Percentiles rank a stretch among this genome's conserved stretches.
Evolutionary conservation across 129 eudicot genomes (phyloP).

Genomic region (Deinandra increscens): DNA sequence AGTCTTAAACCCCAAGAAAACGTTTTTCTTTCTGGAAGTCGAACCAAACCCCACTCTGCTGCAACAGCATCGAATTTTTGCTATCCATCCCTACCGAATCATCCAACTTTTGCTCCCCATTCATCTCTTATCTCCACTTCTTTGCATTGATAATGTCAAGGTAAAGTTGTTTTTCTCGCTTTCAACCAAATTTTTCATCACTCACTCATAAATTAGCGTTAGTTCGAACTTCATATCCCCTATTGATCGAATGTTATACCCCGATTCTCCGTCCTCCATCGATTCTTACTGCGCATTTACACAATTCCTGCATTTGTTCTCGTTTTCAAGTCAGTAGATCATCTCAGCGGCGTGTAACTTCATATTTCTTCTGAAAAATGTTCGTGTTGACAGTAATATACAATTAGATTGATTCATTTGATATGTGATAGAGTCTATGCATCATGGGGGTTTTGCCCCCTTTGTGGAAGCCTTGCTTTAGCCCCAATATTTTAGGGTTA

Average conservation of each 20-base stretch:
- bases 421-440: neutral
- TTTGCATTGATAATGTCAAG: constrained; percentile 23
- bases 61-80: constrained; percentile 12
- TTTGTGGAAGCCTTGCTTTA: no score
- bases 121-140: constrained; percentile 4
- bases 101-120: neutral
- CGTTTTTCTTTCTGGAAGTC: constrained; percentile 22
- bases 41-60: constrained; percentile 7
- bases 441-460: neutral
- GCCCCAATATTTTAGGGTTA: neutral
- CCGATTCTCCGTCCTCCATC: neutral
- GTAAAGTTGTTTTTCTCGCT: constrained; percentile 9
- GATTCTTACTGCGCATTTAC: neutral
- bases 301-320: neutral
- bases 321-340: neutral
- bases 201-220: neutral
- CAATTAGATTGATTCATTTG: neutral
- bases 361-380: neutral
- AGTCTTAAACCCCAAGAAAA: constrained; percentile 25
- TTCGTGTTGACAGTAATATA: neutral
- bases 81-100: neutral
- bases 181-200: neutral
- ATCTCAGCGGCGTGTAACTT: neutral
- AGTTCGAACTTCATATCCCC: constrained; percentile 5
- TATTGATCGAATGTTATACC: neutral